These are phyloP conservation scores for Torulaspora franciscae DNA, from an alignment of 805 yeast species.

Conservation along the genomic window DNA sequence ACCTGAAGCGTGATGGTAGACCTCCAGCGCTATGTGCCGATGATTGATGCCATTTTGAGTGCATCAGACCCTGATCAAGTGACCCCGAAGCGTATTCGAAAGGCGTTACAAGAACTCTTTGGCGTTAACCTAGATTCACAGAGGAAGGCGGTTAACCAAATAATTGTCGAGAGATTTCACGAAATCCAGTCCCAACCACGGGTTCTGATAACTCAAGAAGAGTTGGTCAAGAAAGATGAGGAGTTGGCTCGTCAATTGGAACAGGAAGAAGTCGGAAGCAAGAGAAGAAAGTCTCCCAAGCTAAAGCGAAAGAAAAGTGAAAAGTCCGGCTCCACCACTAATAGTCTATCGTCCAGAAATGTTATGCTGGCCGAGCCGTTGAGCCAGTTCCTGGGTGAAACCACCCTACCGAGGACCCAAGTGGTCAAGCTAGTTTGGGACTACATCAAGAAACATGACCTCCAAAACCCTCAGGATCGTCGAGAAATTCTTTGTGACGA, in stretches of 20 bases:
- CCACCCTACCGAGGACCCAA: conserved; percentile 56
- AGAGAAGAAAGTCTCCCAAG: conserved; percentile 13
- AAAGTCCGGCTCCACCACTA: conserved; percentile 11
- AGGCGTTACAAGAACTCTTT: conserved; percentile 67
- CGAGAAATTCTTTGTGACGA: conserved; percentile 64
- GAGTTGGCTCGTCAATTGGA: conserved; percentile 48
- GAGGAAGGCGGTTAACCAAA: conserved; percentile 53
- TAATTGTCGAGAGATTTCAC: conserved; percentile 56
- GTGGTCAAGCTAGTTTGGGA: conserved; percentile 68
- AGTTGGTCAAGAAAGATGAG: conserved; percentile 47
- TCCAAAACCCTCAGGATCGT: conserved; percentile 65
- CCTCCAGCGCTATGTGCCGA: conserved; percentile 46
- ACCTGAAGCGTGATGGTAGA: conserved; percentile 10
- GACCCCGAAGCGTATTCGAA: conserved; percentile 65
- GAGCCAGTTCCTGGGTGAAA: conserved; percentile 43
- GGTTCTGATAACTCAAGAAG: conserved; percentile 31
- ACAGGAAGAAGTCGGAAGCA: conserved; percentile 17
- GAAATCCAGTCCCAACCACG: conserved; percentile 39
- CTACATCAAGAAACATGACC: conserved; percentile 54
- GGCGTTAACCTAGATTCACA: conserved; percentile 48
- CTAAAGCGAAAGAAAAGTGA: conserved; percentile 14
- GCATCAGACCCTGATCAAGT: conserved; percentile 66
- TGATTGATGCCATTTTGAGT: conserved; percentile 68
- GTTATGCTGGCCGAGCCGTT: conserved; percentile 51
- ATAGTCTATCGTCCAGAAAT: conserved; percentile 37